Evolutionary conservation across 2,329 filamentous ascomycete genomes (phyloP).

Genomic region (Trichophyton rubrum): DNA sequence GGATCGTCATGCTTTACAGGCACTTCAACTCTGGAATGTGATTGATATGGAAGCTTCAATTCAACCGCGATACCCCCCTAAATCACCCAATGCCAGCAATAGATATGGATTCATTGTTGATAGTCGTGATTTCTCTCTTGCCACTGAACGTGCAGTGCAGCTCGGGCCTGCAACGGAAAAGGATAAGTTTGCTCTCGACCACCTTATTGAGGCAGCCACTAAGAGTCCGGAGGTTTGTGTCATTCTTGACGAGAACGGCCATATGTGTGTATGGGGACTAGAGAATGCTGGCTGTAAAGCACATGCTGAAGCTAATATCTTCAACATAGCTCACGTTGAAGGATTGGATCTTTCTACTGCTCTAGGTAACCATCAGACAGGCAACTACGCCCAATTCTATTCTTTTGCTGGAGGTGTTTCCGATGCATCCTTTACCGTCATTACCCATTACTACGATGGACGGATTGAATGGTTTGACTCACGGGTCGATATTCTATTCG

Average conservation of each 20-base stretch:
- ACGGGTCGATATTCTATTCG: conserved; percentile 66
- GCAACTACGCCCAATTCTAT: conserved; percentile 56
- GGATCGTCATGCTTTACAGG: conserved; percentile 53
- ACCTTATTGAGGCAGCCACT: conserved; percentile 75
- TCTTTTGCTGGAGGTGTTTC: conserved; percentile 55
- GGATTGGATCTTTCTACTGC: conserved; percentile 36
- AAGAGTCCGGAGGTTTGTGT: conserved; percentile 78
- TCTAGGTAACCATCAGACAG: conserved; percentile 18
- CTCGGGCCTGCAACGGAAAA: conserved; percentile 43
- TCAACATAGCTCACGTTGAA: conserved; percentile 72
- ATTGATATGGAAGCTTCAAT: conserved; percentile 66
- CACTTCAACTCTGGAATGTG: conserved; percentile 66
- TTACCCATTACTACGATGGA: conserved; percentile 77
- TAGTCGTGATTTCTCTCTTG: conserved; percentile 62
- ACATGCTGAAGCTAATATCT: conserved; percentile 56
- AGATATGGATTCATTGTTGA: conserved; percentile 73
- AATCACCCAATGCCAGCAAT: conserved; percentile 30
- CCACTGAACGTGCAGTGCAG: conserved; percentile 57
- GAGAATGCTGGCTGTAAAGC: conserved; percentile 69
- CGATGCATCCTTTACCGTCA: conserved; percentile 54
- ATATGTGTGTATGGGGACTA: conserved; percentile 84
- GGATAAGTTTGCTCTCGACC: conserved; percentile 62
- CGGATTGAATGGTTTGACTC: conserved; percentile 70
- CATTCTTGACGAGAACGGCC: conserved; percentile 67
- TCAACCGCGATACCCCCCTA: conserved; percentile 39